Evolutionary conservation across 305 asterid genomes (phyloP).

Genomic region (Fraxinus albicans): DNA sequence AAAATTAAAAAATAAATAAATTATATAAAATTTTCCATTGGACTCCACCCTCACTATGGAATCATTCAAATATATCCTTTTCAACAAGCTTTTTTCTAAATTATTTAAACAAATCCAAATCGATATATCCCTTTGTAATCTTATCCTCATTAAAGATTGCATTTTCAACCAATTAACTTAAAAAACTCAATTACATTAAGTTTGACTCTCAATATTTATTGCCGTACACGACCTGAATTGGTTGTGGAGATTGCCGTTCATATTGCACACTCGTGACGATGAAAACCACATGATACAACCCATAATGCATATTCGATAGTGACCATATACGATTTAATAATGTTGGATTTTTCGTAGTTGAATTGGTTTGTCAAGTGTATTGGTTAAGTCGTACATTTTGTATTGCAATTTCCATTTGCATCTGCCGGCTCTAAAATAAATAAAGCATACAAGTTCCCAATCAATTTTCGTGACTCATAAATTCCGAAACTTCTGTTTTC

Average conservation of each 20-base stretch:
- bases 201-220: neutral
- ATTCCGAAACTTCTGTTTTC: neutral
- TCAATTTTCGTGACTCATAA: neutral
- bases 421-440: neutral
- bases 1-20: neutral
- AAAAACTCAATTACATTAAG: neutral
- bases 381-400: neutral
- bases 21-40: neutral
- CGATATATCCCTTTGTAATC: neutral
- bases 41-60: neutral
- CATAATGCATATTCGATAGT: neutral
- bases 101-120: neutral
- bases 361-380: neutral
- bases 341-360: neutral
- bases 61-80: neutral
- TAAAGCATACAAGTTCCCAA: neutral
- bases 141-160: neutral
- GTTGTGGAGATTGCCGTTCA: neutral
- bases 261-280: constrained; percentile 3
- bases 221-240: neutral
- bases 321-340: neutral
- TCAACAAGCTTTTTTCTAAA: neutral
- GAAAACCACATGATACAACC: neutral
- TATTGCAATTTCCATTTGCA: neutral
- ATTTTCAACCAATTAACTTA: neutral